Percentiles rank a stretch among this genome's conserved stretches.
Evolutionary conservation across 495 filamentous ascomycete species (phyloP).

Genomic region (Corynascus novoguineensis): DNA sequence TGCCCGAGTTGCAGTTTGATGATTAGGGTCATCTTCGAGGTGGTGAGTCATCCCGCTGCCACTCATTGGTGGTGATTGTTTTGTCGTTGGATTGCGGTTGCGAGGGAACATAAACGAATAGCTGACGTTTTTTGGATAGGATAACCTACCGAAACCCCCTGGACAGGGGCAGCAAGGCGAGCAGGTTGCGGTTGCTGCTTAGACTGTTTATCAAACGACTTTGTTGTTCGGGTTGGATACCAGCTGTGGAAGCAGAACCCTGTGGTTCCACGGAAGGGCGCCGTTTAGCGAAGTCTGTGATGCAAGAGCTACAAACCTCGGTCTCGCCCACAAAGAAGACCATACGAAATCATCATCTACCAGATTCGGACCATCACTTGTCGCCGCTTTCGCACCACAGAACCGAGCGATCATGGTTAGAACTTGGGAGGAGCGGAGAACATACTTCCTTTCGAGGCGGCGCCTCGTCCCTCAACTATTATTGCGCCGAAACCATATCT

Average conservation of each 20-base stretch:
- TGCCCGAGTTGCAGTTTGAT: slow-evolving; percentile 96
- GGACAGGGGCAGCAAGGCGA: slow-evolving; percentile 6
- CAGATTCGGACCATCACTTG: too few relatives aligned
- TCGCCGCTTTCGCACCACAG: too few relatives aligned
- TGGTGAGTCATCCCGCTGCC: slow-evolving; percentile 56
- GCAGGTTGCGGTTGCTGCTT: slow-evolving; percentile 24
- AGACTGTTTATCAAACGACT: background rate
- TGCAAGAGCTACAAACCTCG: background rate
- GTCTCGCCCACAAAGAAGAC: too few relatives aligned
- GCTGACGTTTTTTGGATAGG: slow-evolving; percentile 25
- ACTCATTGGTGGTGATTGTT: too few relatives aligned
- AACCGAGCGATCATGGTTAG: too few relatives aligned
- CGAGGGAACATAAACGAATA: background rate
- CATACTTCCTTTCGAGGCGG: too few relatives aligned
- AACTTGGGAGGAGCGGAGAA: too few relatives aligned
- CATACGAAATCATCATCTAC: background rate
- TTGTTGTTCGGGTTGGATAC: too few relatives aligned
- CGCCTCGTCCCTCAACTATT: too few relatives aligned
- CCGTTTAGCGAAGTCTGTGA: background rate
- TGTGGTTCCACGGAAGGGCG: too few relatives aligned
- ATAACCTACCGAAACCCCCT: slow-evolving; percentile 29
- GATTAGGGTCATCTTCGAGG: slow-evolving; percentile 90
- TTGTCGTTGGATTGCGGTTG: background rate
- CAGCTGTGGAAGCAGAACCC: background rate
- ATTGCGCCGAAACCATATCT: too few relatives aligned